phyloP scores from a whole-genome alignment of 2,329 filamentous ascomycete species.

The Periconia digitata region DNA sequence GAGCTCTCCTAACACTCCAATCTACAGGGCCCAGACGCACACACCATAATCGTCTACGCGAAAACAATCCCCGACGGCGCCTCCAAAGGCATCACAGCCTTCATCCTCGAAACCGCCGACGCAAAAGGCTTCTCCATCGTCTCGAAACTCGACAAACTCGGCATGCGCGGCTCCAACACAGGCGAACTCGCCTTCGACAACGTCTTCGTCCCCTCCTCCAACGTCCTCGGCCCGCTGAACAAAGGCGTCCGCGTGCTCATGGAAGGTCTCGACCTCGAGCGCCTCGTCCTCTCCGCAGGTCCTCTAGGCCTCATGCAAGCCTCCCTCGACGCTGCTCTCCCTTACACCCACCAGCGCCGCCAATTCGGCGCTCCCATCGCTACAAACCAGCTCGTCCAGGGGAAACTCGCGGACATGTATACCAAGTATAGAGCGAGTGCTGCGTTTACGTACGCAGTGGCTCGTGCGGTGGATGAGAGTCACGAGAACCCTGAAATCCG shows the following conservation, averaged over 20 bases:
- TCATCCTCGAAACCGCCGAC: conserved; percentile 73
- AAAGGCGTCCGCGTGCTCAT: conserved; percentile 88
- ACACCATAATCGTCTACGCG: conserved; percentile 92
- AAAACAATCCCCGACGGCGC: conserved; percentile 82
- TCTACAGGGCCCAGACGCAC: conserved; percentile 76
- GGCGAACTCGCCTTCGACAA: conserved; percentile 89
- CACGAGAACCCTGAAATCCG: conserved; percentile 60
- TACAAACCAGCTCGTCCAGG: conserved; percentile 90
- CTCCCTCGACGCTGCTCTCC: conserved; percentile 78
- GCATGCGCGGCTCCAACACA: conserved; percentile 96
- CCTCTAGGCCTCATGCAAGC: conserved; percentile 95
- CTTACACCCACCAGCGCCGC: conserved; percentile 84
- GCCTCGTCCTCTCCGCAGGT: conserved; percentile 86
- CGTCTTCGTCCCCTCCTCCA: conserved; percentile 83
- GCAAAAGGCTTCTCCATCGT: conserved; percentile 80
- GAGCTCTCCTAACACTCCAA: not conserved
- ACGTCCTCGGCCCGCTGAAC: conserved; percentile 78
- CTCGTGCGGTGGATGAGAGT: conserved; percentile 67
- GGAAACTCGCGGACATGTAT: conserved; percentile 95
- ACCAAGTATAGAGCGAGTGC: conserved; percentile 82
- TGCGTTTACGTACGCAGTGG: conserved; percentile 87
- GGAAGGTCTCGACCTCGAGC: conserved; percentile 93
- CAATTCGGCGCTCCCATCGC: conserved; percentile 88
- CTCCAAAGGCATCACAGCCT: conserved; percentile 92
- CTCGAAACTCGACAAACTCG: conserved; percentile 94